Percentiles rank a stretch among this genome's conserved stretches.
Evolutionary conservation across 768 basidiomycete genomes (phyloP).

Genomic region (Mycena sanguinolenta): DNA sequence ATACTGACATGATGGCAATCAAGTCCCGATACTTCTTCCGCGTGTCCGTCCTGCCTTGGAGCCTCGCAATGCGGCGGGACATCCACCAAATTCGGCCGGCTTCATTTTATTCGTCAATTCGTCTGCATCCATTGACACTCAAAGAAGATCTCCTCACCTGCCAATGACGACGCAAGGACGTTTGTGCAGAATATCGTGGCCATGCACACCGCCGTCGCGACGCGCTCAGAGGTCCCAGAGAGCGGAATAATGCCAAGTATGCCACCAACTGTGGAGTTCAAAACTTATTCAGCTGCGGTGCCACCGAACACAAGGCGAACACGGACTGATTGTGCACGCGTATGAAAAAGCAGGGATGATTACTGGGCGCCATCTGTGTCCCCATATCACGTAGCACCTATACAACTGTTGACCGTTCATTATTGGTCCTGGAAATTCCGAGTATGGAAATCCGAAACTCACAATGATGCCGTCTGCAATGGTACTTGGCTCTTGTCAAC

Average conservation of each 20-base stretch:
- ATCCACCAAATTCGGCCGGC: background rate
- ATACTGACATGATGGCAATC: background rate
- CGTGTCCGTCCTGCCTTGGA: background rate
- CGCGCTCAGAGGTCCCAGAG: conserved; percentile 14
- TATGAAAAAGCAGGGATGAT: background rate
- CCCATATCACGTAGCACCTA: background rate
- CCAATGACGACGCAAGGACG: background rate
- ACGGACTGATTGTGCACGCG: background rate
- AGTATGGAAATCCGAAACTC: background rate
- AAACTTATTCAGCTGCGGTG: background rate
- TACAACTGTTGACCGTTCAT: background rate
- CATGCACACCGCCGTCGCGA: conserved; percentile 7
- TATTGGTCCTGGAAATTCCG: background rate
- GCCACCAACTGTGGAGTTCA: conserved; percentile 8
- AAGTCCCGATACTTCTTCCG: background rate
- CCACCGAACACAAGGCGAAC: background rate
- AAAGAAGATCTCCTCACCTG: background rate
- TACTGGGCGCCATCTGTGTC: background rate
- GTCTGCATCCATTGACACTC: no score
- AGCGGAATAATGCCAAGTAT: conserved; percentile 13
- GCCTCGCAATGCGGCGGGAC: background rate
- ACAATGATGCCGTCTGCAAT: background rate
- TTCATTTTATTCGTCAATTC: background rate
- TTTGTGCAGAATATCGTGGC: background rate
- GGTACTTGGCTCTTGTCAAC: background rate